Evolutionary conservation across 1,284 basidiomycete species (phyloP), one percentile per base, ranked within the genome.

Genomic region (Ustilago trichophora): DNA sequence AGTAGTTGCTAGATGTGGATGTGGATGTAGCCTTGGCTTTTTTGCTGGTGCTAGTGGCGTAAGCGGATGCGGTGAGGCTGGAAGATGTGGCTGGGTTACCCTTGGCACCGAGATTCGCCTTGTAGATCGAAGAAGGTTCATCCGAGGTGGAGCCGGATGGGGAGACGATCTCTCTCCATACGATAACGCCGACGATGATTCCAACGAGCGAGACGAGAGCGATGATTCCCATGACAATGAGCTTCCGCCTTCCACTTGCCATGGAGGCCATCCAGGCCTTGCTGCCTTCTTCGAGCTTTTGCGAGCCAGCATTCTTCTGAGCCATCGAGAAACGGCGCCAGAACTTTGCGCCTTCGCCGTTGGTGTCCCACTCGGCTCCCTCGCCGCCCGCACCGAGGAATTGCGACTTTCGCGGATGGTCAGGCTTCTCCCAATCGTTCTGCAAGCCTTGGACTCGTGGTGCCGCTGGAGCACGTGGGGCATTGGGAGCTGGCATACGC

Each of bases 351-450:
- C 74, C 76, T 38, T 65, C 51, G 5, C 76, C 76, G 16, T 66
- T 33, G 9, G 65, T 64, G 43, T 78, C 76, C 76, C 76, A 78
- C 52, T 78, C 76, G 29, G 67, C 66, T 24, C 76, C 76, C 32
- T 57, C 54, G 15, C 69, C 70, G 18, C 72, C 67, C 3, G 56
- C 76, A 16, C 76, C 76, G 13, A 74, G 52, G 63, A 64, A 76
- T 22, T 68, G 57, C 22, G 67, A 72, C 51, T 75, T 73, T n/a
- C 75, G 64, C 7, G 63, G 53, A n/a, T 67, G 54, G 15, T 67
- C 62, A 2, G 72, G 71, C 52, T 75, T 77, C 33, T 75, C 75
- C 21, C 18, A 56, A 42, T 70, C 67, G 37, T 60, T 48, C 35
- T 64, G 47, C 40, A 72, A 47, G 16, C 72, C 75, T 22, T 70